Evolutionary conservation across 257 asterid species (phyloP).

Genomic region (Avicennia marina): DNA sequence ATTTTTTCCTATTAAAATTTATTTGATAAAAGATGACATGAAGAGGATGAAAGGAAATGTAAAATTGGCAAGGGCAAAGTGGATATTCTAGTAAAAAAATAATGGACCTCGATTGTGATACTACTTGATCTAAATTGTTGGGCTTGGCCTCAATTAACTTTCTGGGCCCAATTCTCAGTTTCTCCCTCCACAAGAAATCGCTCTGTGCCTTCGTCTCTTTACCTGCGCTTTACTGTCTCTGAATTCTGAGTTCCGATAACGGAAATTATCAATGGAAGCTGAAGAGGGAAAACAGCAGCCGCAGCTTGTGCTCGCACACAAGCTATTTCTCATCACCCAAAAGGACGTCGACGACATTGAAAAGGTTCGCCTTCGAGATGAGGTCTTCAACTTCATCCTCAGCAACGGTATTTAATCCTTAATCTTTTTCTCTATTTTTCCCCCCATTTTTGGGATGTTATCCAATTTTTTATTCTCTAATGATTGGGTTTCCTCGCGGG

Average conservation of each 20-base stretch:
- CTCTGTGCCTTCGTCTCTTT: not conserved
- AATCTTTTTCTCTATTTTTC: no score
- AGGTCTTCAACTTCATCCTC: constrained; percentile 60
- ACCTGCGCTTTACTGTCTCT: not conserved
- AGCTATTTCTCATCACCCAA: constrained; percentile 63
- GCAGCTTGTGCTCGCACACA: constrained; percentile 78
- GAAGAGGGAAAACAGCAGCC: constrained; percentile 82
- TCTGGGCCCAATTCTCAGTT: not conserved
- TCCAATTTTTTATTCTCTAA: not conserved
- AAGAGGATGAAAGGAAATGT: no score
- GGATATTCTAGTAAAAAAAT: no score
- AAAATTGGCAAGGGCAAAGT: no score
- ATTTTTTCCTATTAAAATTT: no score
- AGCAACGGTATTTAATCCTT: constrained; percentile 49
- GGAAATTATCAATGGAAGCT: constrained; percentile 46
- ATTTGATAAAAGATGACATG: no score
- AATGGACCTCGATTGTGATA: no score
- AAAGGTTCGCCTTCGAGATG: constrained; percentile 87
- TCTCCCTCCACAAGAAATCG: not conserved
- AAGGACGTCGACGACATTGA: constrained; percentile 86
- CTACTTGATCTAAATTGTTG: no score
- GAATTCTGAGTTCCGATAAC: not conserved
- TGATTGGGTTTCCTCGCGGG: not conserved
- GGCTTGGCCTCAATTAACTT: not conserved
- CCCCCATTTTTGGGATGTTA: no score